These are phyloP conservation scores for Fomitopsis pulvina DNA, from an alignment of 768 basidiomycete species.

Conservation along the genomic window DNA sequence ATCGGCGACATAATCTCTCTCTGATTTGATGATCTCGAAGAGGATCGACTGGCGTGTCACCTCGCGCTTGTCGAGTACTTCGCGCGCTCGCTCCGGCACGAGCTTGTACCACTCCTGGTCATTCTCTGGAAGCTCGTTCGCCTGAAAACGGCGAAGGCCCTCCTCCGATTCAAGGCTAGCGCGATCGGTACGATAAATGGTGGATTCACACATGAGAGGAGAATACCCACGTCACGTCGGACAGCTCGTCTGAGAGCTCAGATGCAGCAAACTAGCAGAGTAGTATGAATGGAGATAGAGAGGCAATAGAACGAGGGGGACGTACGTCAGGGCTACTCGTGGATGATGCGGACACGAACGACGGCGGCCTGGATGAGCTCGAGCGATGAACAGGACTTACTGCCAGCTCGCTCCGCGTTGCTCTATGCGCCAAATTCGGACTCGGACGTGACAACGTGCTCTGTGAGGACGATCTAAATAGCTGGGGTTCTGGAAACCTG, in stretches of 20 bases:
- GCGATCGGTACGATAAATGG: slow-evolving; percentile 1
- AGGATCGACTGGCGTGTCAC: slow-evolving; percentile 81
- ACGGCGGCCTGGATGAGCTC: slow-evolving; percentile 22
- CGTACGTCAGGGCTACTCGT: slow-evolving; percentile 23
- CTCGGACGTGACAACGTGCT: slow-evolving; percentile 14
- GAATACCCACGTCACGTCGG: slow-evolving; percentile 18
- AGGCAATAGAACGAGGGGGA: background rate
- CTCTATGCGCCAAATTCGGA: slow-evolving; percentile 16
- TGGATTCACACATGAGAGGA: background rate
- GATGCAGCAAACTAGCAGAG: slow-evolving; percentile 10
- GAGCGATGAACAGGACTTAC: slow-evolving; percentile 11
- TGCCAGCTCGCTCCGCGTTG: slow-evolving; percentile 19
- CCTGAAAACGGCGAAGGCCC: slow-evolving; percentile 60
- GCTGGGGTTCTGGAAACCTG: slow-evolving; percentile 22
- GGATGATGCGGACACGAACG: slow-evolving; percentile 12
- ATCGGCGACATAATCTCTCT: slow-evolving; percentile 84
- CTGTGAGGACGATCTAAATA: slow-evolving; percentile 21
- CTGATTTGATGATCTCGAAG: slow-evolving; percentile 87
- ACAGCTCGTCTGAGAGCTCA: slow-evolving; percentile 18
- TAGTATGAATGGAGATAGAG: slow-evolving; percentile 6
- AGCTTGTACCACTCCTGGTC: slow-evolving; percentile 82
- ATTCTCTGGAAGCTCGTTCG: slow-evolving; percentile 52
- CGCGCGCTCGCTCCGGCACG: slow-evolving; percentile 64
- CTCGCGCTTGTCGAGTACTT: slow-evolving; percentile 68
- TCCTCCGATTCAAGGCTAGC: slow-evolving; percentile 57